Conservation (phyloP, 345 rosid genomes). For the Nasturtium officinale region DNA sequence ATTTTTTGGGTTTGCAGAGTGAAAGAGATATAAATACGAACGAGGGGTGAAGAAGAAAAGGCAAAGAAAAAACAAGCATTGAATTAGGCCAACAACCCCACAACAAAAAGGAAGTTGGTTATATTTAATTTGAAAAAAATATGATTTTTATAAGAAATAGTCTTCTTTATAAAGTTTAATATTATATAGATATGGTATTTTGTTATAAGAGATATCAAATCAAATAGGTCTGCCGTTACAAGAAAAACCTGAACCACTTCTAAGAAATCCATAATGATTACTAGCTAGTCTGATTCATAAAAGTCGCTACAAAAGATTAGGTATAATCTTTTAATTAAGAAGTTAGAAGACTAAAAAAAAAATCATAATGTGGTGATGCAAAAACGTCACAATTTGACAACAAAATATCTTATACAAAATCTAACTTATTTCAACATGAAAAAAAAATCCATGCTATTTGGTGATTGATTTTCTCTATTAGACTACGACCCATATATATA, state of each 20-base stretch:
- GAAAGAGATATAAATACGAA: conserved; percentile 37
- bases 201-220: not conserved
- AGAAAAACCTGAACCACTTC: conserved; percentile 15
- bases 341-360: not conserved
- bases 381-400: not conserved
- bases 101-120: conserved; percentile 56
- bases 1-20: conserved; percentile 28
- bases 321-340: not conserved
- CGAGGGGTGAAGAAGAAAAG: conserved; percentile 34
- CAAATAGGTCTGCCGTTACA: conserved; percentile 10
- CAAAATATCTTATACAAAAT: not conserved
- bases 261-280: conserved; percentile 21
- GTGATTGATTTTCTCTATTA: not conserved
- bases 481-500: not conserved
- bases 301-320: conserved; percentile 10
- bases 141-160: not conserved
- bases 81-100: conserved; percentile 74
- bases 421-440: not conserved
- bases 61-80: conserved; percentile 51
- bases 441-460: not conserved
- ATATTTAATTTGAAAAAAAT: conserved; percentile 50
- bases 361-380: too few relatives aligned
- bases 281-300: not conserved
- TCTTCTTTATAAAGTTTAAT: conserved; percentile 7
- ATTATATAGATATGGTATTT: not conserved